Percentiles rank a stretch among this genome's conserved stretches.
Conservation (phyloP, 2,329 filamentous ascomycete genomes). For the Cryphonectria naterciae region DNA sequence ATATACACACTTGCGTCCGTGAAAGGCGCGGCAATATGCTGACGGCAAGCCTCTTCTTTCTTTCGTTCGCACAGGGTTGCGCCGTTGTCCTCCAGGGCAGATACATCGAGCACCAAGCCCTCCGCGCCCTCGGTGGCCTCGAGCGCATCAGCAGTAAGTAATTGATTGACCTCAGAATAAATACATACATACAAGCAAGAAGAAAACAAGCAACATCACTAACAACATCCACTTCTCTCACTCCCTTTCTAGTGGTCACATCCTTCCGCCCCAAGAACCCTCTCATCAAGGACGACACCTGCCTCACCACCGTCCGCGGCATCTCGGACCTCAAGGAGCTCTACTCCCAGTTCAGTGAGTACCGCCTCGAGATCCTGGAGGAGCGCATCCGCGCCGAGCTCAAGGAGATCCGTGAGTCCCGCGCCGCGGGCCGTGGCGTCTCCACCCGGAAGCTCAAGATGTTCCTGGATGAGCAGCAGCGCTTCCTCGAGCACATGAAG, state of each 20-base stretch:
- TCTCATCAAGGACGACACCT: conserved; percentile 60
- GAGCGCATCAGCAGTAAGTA: conserved; percentile 55
- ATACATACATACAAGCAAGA: not conserved
- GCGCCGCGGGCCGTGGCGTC: conserved; percentile 35
- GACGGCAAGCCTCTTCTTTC: conserved; percentile 30
- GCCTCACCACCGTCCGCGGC: conserved; percentile 61
- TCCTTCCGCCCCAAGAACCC: conserved; percentile 64
- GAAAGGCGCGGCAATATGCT: conserved; percentile 17
- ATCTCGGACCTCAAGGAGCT: conserved; percentile 61
- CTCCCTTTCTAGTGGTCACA: conserved; percentile 56
- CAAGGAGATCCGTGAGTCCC: conserved; percentile 45
- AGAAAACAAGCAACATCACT: not conserved
- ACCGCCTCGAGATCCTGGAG: conserved; percentile 65
- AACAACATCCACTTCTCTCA: not conserved
- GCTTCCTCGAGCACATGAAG: conserved; percentile 42
- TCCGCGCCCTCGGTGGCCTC: conserved; percentile 59
- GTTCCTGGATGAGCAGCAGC: conserved; percentile 40
- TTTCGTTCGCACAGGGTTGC: conserved; percentile 51
- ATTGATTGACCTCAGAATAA: not conserved
- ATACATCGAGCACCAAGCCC: conserved; percentile 68
- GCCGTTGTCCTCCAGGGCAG: conserved; percentile 69
- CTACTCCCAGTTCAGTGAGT: conserved; percentile 65
- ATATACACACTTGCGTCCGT: conserved; percentile 19
- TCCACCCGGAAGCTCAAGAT: conserved; percentile 37
- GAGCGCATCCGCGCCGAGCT: conserved; percentile 56